phyloP scores from a whole-genome alignment of 208 protist genomes.

The Crithidia bombi region DNA sequence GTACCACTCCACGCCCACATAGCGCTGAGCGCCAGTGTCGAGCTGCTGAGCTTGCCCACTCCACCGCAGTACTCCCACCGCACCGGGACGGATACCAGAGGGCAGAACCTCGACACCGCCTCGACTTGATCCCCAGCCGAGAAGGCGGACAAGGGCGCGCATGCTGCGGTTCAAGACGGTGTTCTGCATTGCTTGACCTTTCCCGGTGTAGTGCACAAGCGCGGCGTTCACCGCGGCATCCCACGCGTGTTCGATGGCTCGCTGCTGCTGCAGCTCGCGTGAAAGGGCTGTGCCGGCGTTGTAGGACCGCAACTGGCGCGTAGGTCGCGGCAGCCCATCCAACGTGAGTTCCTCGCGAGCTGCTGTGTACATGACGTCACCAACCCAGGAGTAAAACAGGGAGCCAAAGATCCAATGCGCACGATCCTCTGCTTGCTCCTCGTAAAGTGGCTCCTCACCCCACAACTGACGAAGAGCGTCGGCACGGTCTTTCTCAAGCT shows the following conservation, averaged over 20 bases:
- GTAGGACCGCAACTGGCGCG: slow-evolving; percentile 8
- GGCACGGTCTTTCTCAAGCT: too few species aligned
- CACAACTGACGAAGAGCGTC: too few species aligned
- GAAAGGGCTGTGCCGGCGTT: slow-evolving; percentile 12
- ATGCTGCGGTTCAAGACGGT: too few species aligned
- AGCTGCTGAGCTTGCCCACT: slow-evolving; percentile 51
- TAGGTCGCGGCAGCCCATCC: slow-evolving; percentile 5
- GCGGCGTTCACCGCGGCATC: slow-evolving; percentile 39
- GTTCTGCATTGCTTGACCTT: too few species aligned
- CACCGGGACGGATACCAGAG: too few species aligned
- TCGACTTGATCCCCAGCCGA: too few species aligned
- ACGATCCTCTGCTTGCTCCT: slow-evolving; percentile 24
- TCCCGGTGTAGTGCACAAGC: slow-evolving; percentile 22
- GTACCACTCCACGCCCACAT: slow-evolving; percentile 63
- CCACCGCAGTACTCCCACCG: slow-evolving; percentile 49
- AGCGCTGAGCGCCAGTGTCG: slow-evolving; percentile 35
- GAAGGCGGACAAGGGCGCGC: too few species aligned
- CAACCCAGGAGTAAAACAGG: slow-evolving; percentile 47
- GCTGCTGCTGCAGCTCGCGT: slow-evolving; percentile 33
- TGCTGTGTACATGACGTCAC: slow-evolving; percentile 28
- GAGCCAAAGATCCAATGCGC: slow-evolving; percentile 19
- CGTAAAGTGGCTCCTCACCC: slow-evolving; percentile 33
- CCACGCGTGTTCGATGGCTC: slow-evolving; percentile 35
- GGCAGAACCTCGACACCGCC: too few species aligned
- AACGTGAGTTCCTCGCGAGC: slow-evolving; percentile 5